These are phyloP conservation scores for Ascochyta lentis DNA, from an alignment of 2,329 filamentous ascomycete genomes.

Conservation along the genomic window DNA sequence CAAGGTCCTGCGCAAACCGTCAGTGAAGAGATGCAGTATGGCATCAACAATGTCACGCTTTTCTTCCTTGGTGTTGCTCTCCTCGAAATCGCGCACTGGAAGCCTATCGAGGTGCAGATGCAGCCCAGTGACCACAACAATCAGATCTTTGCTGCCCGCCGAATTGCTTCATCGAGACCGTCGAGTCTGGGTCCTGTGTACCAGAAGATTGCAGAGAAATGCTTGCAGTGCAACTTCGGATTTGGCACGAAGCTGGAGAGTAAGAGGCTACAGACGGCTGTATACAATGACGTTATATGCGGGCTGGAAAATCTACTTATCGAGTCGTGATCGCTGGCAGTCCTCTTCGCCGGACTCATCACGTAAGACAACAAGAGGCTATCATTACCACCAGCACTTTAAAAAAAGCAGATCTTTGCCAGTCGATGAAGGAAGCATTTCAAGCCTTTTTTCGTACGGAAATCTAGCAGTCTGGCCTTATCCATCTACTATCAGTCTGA, in stretches of 20 bases:
- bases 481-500: no score
- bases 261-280: slow-evolving; percentile 31
- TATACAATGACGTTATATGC: slow-evolving; percentile 34
- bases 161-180: slow-evolving; percentile 20
- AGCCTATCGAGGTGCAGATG: slow-evolving; percentile 27
- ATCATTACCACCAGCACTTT: no score
- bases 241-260: slow-evolving; percentile 29
- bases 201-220: slow-evolving; percentile 26
- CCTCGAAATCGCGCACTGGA: slow-evolving; percentile 35
- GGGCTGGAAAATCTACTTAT: slow-evolving; percentile 13
- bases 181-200: slow-evolving; percentile 24
- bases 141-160: slow-evolving; percentile 29
- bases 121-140: slow-evolving; percentile 22
- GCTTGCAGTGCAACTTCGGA: slow-evolving; percentile 28
- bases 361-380: no score
- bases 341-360: no score
- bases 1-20: slow-evolving; percentile 5
- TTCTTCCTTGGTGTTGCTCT: slow-evolving; percentile 36
- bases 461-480: no score
- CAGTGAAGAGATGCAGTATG: slow-evolving; percentile 24
- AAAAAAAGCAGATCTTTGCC: no score
- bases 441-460: no score
- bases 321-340: no score
- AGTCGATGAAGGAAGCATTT: no score
- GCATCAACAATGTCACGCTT: slow-evolving; percentile 34